These are phyloP conservation scores for Citrus sinensis DNA, from an alignment of 345 rosid species.

Conservation along the genomic window DNA sequence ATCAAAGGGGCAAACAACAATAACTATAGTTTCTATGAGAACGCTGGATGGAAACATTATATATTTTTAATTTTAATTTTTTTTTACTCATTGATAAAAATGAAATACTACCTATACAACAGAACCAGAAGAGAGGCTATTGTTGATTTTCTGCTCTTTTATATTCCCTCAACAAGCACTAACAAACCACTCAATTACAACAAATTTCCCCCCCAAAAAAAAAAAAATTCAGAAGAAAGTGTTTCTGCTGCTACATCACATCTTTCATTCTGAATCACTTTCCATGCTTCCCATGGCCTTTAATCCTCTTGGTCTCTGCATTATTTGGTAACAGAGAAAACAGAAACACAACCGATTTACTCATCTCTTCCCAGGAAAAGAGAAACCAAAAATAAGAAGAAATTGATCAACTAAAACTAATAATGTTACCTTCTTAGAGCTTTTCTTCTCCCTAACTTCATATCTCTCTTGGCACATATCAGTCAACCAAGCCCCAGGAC, in stretches of 20 bases:
- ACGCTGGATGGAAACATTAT: not conserved
- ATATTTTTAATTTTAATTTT: no score
- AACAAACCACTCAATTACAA: slow-evolving; percentile 8
- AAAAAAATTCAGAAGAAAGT: not conserved
- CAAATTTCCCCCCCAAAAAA: not conserved
- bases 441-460: slow-evolving; percentile 77
- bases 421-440: slow-evolving; percentile 53
- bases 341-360: not conserved
- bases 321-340: not conserved
- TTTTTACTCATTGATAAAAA: slow-evolving; percentile 13
- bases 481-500: slow-evolving; percentile 80
- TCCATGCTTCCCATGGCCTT: slow-evolving; percentile 77
- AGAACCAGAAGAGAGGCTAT: slow-evolving; percentile 20
- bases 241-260: slow-evolving; percentile 17
- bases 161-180: not conserved
- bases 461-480: slow-evolving; percentile 82
- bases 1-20: not conserved
- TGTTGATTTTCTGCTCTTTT: not conserved
- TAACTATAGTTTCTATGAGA: not conserved
- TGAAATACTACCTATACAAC: slow-evolving; percentile 26
- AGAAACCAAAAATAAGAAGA: not conserved
- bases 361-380: not conserved
- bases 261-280: slow-evolving; percentile 52
- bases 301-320: slow-evolving; percentile 77
- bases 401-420: not conserved